Conservation (phyloP, 2,329 filamentous ascomycete genomes). For the Septoria petroselini region DNA sequence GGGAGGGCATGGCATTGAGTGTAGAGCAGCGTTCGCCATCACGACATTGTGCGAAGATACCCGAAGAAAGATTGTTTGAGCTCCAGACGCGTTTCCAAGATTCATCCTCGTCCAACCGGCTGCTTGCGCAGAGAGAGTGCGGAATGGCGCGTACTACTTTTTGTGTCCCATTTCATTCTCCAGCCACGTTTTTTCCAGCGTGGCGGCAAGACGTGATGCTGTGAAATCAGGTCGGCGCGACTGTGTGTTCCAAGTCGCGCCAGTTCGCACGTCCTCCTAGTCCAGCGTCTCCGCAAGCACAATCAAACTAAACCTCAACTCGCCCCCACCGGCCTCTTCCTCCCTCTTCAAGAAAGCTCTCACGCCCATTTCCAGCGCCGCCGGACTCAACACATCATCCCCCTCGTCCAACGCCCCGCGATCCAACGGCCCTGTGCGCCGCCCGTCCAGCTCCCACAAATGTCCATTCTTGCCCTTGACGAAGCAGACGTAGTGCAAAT, state of each 20-base stretch:
- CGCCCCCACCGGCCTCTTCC: constrained; percentile 53
- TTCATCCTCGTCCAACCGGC: too few species aligned
- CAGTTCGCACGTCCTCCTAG: constrained; percentile 2
- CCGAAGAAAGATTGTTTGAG: not conserved
- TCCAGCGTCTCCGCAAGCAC: constrained; percentile 57
- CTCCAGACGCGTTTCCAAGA: not conserved
- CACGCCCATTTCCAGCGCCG: constrained; percentile 69
- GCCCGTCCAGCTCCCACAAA: constrained; percentile 79
- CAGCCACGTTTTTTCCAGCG: too few species aligned
- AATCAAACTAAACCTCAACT: constrained; percentile 62
- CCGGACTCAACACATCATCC: constrained; percentile 60
- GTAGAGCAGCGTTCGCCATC: constrained; percentile 4
- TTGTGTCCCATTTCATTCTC: too few species aligned
- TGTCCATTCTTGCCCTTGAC: constrained; percentile 66
- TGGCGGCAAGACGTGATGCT: too few species aligned
- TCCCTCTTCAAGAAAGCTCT: constrained; percentile 59
- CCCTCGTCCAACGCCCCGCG: constrained; percentile 47
- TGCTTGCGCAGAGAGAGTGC: too few species aligned
- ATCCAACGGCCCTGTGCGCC: constrained; percentile 68
- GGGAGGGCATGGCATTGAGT: constrained; percentile 2
- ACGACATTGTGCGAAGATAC: constrained; percentile 3
- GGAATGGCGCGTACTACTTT: too few species aligned
- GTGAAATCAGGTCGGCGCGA: too few species aligned
- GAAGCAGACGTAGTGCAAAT: constrained; percentile 95
- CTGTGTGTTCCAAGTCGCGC: not conserved